phyloP scores from a whole-genome alignment of 306 rosid species.

The Cicer bijugum region DNA sequence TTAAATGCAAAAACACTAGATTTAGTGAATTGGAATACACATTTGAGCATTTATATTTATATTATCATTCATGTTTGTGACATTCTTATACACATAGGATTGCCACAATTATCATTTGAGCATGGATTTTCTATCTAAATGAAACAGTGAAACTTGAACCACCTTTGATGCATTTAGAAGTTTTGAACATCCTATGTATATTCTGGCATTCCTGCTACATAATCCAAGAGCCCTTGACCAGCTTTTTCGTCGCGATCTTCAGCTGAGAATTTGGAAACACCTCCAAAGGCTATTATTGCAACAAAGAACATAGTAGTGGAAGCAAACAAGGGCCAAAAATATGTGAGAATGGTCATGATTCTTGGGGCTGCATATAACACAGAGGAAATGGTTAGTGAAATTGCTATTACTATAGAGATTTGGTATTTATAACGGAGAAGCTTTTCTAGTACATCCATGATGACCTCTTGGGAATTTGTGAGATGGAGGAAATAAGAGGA shows the following conservation, averaged over 20 bases:
- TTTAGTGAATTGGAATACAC: background rate
- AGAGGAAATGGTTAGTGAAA: conserved; percentile 49
- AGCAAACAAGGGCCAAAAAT: conserved; percentile 81
- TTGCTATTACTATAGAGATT: conserved; percentile 54
- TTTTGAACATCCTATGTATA: conserved; percentile 35
- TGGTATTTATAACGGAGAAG: conserved; percentile 66
- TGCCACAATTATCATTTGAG: conserved; percentile 14
- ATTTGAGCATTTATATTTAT: background rate
- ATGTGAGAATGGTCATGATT: conserved; percentile 57
- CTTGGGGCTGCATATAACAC: conserved; percentile 64
- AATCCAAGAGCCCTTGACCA: conserved; percentile 67
- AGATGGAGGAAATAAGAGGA: conserved; percentile 27
- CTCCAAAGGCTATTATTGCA: conserved; percentile 60
- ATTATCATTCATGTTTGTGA: conserved; percentile 1
- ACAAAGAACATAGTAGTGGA: conserved; percentile 68
- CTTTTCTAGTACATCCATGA: conserved; percentile 59
- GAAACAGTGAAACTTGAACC: conserved; percentile 25
- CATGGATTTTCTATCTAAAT: conserved; percentile 18
- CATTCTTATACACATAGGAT: conserved; percentile 10
- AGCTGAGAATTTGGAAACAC: conserved; percentile 56
- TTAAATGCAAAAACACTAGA: background rate
- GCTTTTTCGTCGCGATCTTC: conserved; percentile 58
- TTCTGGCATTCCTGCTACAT: conserved; percentile 60
- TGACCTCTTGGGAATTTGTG: background rate
- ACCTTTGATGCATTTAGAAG: conserved; percentile 1